Evolutionary conservation across 768 basidiomycete species (phyloP).

Genomic region (Ephemerocybe angulata): DNA sequence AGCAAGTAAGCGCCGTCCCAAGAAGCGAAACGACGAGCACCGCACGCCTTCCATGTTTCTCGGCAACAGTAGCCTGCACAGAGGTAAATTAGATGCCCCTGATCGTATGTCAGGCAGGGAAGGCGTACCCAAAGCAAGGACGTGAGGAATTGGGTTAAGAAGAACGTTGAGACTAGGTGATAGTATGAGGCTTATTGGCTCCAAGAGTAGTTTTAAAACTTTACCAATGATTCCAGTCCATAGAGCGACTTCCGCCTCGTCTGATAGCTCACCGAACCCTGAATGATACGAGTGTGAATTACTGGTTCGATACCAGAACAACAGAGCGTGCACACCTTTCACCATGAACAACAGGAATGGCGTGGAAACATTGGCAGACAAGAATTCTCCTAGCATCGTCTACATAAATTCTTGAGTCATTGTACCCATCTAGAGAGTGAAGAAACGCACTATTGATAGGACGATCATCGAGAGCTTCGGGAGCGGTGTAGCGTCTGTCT

Average conservation of each 20-base stretch:
- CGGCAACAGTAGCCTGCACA: constrained; percentile 82
- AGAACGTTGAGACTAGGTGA: constrained; percentile 70
- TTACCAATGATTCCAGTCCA: constrained; percentile 83
- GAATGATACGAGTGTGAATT: not conserved
- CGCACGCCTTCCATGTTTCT: constrained; percentile 80
- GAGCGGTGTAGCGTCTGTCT: constrained; percentile 73
- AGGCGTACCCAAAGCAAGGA: constrained; percentile 81
- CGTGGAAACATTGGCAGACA: constrained; percentile 88
- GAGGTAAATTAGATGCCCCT: constrained; percentile 7
- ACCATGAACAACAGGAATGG: constrained; percentile 97
- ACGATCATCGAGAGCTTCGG: constrained; percentile 88
- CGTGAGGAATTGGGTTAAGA: constrained; percentile 93
- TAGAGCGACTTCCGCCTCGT: constrained; percentile 84
- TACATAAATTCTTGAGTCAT: constrained; percentile 25
- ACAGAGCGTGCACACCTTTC: constrained; percentile 47
- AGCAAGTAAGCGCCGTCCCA: constrained; percentile 78
- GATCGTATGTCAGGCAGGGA: constrained; percentile 7
- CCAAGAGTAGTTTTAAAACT: constrained; percentile 3
- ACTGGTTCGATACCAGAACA: constrained; percentile 4
- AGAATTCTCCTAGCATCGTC: constrained; percentile 94
- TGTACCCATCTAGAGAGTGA: not conserved
- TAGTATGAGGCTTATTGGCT: constrained; percentile 11
- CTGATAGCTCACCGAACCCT: constrained; percentile 69
- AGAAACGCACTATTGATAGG: constrained; percentile 68
- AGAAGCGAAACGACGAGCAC: constrained; percentile 84